phyloP scores from a whole-genome alignment of 768 basidiomycete species.

The Pholiota conissans region DNA sequence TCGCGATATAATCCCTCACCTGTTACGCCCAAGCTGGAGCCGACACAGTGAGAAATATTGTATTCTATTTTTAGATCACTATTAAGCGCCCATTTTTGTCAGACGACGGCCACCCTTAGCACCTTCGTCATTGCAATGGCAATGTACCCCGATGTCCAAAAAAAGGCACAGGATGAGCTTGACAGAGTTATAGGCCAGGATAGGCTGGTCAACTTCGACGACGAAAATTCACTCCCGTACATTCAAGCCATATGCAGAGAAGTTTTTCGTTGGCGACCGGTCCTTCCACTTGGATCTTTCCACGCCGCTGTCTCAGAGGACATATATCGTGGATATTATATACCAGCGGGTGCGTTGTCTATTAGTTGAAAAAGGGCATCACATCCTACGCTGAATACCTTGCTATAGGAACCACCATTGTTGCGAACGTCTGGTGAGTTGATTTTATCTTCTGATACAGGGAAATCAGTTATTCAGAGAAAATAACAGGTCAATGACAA shows the following conservation, averaged over 20 bases:
- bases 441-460: not conserved
- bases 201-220: not conserved
- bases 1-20: no score
- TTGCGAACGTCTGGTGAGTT: not conserved
- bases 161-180: not conserved
- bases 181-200: not conserved
- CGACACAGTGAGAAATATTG: not conserved
- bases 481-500: constrained; percentile 41
- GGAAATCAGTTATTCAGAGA: no score
- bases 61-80: not conserved
- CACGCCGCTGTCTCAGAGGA: not conserved
- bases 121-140: not conserved
- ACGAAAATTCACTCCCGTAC: not conserved
- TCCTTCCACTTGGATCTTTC: not conserved
- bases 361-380: not conserved
- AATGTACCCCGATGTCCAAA: not conserved
- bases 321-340: not conserved
- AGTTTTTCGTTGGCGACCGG: not conserved
- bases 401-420: not conserved
- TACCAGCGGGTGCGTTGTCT: not conserved
- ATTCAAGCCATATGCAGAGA: not conserved
- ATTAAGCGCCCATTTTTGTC: not conserved
- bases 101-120: not conserved
- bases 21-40: not conserved
- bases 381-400: not conserved